These are phyloP conservation scores for Penicillium goetzii DNA, from an alignment of 495 filamentous ascomycete species.

Conservation along the genomic window DNA sequence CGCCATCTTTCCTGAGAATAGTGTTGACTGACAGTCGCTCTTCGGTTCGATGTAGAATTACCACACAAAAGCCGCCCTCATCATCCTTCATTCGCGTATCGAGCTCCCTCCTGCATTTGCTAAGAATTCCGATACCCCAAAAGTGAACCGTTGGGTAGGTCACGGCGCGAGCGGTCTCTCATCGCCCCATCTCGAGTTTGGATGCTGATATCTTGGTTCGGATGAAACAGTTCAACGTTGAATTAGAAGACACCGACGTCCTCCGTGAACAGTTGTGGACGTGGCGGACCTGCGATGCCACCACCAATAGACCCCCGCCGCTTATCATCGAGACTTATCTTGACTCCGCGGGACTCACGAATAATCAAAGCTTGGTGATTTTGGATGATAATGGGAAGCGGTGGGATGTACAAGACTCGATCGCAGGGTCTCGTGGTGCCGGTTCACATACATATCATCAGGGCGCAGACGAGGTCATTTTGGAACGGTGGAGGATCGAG, in stretches of 20 bases:
- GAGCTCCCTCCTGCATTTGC: slow-evolving; percentile 64
- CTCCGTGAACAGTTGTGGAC: slow-evolving; percentile 76
- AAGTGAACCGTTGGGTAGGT: slow-evolving; percentile 93
- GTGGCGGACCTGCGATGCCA: slow-evolving; percentile 78
- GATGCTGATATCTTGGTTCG: slow-evolving; percentile 1
- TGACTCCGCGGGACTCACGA: slow-evolving; percentile 77
- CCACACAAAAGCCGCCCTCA: slow-evolving; percentile 82
- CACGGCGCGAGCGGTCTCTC: background rate
- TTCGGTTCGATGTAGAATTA: slow-evolving; percentile 67
- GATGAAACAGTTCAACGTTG: slow-evolving; percentile 78
- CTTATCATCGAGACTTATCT: slow-evolving; percentile 90
- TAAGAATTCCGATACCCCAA: slow-evolving; percentile 62
- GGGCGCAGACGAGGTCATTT: slow-evolving; percentile 66
- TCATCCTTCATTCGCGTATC: slow-evolving; percentile 80
- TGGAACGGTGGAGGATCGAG: slow-evolving; percentile 90
- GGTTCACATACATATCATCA: slow-evolving; percentile 35
- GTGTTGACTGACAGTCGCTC: slow-evolving; percentile 12
- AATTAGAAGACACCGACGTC: slow-evolving; percentile 87
- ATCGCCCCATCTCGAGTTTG: background rate
- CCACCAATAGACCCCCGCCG: slow-evolving; percentile 78
- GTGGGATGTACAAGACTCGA: slow-evolving; percentile 87
- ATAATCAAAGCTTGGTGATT: slow-evolving; percentile 83
- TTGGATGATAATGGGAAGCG: slow-evolving; percentile 86
- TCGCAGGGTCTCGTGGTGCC: slow-evolving; percentile 61
- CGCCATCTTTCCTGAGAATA: background rate